These are phyloP conservation scores for Colletotrichum sublineola DNA, from an alignment of 2,329 filamentous ascomycete genomes.

Conservation along the genomic window DNA sequence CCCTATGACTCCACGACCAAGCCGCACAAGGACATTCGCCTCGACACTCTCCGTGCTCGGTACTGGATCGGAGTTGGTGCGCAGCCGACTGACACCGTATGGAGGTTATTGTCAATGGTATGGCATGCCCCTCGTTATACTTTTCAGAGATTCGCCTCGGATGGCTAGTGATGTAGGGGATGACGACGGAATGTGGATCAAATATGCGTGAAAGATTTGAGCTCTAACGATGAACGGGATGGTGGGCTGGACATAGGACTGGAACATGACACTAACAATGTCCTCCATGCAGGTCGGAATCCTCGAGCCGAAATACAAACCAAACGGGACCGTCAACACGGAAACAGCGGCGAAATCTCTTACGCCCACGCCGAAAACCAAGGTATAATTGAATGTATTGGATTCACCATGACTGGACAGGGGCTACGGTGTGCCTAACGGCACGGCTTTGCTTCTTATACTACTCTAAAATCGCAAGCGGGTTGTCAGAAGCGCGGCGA, in stretches of 20 bases:
- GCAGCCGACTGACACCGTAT: constrained; percentile 90
- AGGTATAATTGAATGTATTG: background rate
- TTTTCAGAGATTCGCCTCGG: background rate
- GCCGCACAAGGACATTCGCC: constrained; percentile 90
- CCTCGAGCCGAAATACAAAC: constrained; percentile 53
- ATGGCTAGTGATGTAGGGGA: background rate
- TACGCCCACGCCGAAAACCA: background rate
- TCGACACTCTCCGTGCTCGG: constrained; percentile 83
- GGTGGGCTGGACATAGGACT: background rate
- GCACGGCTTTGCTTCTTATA: background rate
- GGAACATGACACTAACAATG: constrained; percentile 11
- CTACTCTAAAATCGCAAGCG: background rate
- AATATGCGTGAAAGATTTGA: background rate
- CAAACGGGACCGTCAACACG: constrained; percentile 38
- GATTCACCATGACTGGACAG: background rate
- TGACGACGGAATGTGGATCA: background rate
- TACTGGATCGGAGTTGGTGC: constrained; percentile 99
- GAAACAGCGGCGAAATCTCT: constrained; percentile 39
- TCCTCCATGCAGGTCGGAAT: constrained; percentile 53
- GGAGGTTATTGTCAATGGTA: constrained; percentile 88
- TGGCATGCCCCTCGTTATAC: constrained; percentile 40
- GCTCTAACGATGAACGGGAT: background rate
- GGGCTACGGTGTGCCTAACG: background rate
- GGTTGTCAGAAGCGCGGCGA: background rate
- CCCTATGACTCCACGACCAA: constrained; percentile 73